A percentile compares a stretch with the other conserved stretches of the same genome.
These are phyloP conservation scores for Eimeria tenella DNA, from an alignment of 169 alveolate species.

Conservation along the genomic window DNA sequence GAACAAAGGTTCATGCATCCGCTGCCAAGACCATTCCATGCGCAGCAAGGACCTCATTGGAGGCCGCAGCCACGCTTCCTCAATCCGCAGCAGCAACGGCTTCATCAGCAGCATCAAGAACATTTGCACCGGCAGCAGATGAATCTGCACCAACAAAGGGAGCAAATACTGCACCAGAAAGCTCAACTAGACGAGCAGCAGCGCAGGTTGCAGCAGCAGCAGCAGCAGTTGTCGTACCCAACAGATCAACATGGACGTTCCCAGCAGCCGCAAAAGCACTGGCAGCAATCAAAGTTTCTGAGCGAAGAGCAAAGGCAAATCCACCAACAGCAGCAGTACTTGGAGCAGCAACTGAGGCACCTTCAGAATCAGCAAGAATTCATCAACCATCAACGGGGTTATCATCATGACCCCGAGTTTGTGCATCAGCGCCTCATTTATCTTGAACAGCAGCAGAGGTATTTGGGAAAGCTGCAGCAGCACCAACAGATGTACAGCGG, in stretches of 20 bases:
- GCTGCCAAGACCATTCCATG: no score
- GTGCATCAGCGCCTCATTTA: neutral
- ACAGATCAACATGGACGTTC: neutral
- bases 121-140: neutral
- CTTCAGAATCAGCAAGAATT: neutral
- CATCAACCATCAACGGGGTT: neutral
- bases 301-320: neutral
- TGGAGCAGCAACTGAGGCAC: neutral
- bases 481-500: slow-evolving; percentile 1
- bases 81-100: no score
- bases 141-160: neutral
- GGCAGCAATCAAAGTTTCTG: neutral
- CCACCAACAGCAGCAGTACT: slow-evolving; percentile 20
- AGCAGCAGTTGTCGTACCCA: neutral
- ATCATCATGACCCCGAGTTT: neutral
- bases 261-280: neutral
- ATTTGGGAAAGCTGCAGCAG: slow-evolving; percentile 28
- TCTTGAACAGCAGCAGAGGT: neutral
- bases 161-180: neutral
- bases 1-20: no score
- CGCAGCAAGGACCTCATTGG: no score
- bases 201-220: neutral
- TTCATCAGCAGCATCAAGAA: neutral
- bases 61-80: no score
- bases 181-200: neutral